A percentile compares a stretch with the other conserved stretches of the same genome.
phyloP scores from a whole-genome alignment of 2,329 filamentous ascomycete genomes.

The Zasmidium angulare region DNA sequence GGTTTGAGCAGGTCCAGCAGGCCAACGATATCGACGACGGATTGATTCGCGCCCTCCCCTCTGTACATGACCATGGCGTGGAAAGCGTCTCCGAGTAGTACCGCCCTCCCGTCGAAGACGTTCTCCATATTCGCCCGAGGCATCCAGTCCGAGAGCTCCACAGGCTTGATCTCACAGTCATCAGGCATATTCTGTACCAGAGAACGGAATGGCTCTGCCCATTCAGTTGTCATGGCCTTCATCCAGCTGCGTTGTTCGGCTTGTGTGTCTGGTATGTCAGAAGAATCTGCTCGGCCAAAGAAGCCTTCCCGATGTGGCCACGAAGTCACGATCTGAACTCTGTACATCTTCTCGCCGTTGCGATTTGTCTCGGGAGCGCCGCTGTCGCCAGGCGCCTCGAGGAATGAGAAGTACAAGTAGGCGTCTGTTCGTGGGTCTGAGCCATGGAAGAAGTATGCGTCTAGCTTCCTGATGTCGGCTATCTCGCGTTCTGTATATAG shows the following conservation, averaged over 20 bases:
- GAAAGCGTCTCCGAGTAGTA: conserved; percentile 41
- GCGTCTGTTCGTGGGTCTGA: conserved; percentile 52
- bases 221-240: conserved; percentile 14
- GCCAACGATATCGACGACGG: conserved; percentile 17
- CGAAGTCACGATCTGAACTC: conserved; percentile 46
- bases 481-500: conserved; percentile 44
- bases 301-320: conserved; percentile 42
- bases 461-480: conserved; percentile 46
- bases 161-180: conserved; percentile 17
- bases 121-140: not conserved
- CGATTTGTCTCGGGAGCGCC: conserved; percentile 4
- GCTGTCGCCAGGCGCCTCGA: conserved; percentile 49
- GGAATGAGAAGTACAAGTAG: conserved; percentile 55
- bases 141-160: conserved; percentile 19
- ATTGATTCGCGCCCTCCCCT: conserved; percentile 25
- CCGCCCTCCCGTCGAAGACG: conserved; percentile 31
- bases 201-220: conserved; percentile 20
- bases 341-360: conserved; percentile 5
- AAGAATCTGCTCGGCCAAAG: conserved; percentile 22
- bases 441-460: conserved; percentile 56
- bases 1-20: conserved; percentile 14
- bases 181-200: conserved; percentile 16
- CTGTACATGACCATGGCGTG: conserved; percentile 39
- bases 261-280: conserved; percentile 44
- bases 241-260: conserved; percentile 16